These are phyloP conservation scores for Tetramitus jugosus DNA, from an alignment of 208 protist genomes.

Conservation along the genomic window DNA sequence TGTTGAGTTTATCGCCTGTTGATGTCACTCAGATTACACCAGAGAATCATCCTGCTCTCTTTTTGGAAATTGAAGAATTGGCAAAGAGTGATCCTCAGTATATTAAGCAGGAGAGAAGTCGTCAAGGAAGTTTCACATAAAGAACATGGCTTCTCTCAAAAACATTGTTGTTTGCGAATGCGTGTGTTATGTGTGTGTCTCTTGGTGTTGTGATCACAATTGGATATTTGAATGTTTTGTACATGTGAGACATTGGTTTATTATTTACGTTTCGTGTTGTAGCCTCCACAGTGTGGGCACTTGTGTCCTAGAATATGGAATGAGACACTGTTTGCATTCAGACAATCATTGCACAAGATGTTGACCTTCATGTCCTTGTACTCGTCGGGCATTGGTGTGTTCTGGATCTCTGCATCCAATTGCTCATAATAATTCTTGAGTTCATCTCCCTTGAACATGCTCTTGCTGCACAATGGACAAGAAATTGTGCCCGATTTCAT, in stretches of 20 bases:
- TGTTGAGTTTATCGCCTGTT: not conserved
- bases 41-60: not conserved
- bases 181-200: too few relatives aligned
- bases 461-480: not conserved
- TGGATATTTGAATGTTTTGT: too few relatives aligned
- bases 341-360: conserved; percentile 10
- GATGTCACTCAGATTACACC: not conserved
- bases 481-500: not conserved
- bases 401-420: not conserved
- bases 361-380: not conserved
- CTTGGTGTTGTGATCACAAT: too few relatives aligned
- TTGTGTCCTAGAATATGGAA: not conserved
- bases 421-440: not conserved
- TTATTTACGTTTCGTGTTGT: too few relatives aligned
- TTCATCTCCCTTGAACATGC: not conserved
- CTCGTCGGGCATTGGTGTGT: not conserved
- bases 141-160: too few relatives aligned
- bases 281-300: not conserved
- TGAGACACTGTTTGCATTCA: not conserved
- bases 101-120: too few relatives aligned
- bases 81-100: too few relatives aligned
- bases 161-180: not conserved
- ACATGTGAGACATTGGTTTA: too few relatives aligned
- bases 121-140: too few relatives aligned
- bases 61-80: conserved; percentile 9